phyloP scores from a whole-genome alignment of 495 filamentous ascomycete genomes.

The Oleoguttula mirabilis region DNA sequence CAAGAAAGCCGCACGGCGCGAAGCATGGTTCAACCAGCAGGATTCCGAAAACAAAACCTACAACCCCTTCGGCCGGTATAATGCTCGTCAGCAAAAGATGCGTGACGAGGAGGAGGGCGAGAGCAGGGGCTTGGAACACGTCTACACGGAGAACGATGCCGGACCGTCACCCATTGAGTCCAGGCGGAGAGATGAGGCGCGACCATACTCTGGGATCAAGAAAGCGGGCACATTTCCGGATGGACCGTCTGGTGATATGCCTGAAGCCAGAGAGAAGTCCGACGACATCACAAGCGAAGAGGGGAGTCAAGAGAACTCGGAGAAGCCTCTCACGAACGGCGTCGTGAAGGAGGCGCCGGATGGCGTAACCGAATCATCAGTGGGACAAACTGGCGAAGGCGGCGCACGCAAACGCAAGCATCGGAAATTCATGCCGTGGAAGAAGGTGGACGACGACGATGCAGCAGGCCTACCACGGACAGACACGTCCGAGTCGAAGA shows the following conservation, averaged over 20 bases:
- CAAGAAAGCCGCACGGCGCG: constrained; percentile 12
- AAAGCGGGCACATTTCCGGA: constrained; percentile 11
- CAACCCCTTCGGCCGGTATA: constrained; percentile 10
- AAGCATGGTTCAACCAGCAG: constrained; percentile 11
- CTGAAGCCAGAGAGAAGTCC: not conserved
- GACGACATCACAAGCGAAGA: constrained; percentile 2
- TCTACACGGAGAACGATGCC: constrained; percentile 12
- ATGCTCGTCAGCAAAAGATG: not conserved
- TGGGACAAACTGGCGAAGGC: constrained; percentile 1
- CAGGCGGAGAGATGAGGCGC: not conserved
- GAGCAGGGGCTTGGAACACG: not conserved
- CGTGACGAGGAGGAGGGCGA: constrained; percentile 2
- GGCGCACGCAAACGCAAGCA: constrained; percentile 13
- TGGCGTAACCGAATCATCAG: constrained; percentile 1
- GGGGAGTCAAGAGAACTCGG: constrained; percentile 4
- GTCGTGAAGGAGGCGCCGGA: not conserved
- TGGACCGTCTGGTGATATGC: constrained; percentile 1
- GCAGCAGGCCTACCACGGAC: not conserved
- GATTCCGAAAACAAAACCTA: constrained; percentile 1
- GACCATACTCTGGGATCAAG: not conserved
- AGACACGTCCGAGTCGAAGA: constrained; percentile 20
- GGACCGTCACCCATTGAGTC: constrained; percentile 14
- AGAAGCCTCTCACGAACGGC: constrained; percentile 1
- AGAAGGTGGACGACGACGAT: constrained; percentile 4
- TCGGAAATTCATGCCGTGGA: constrained; percentile 15